Conservation (phyloP, 2,329 filamentous ascomycete genomes). For the Stagonosporopsis rhizophila region DNA sequence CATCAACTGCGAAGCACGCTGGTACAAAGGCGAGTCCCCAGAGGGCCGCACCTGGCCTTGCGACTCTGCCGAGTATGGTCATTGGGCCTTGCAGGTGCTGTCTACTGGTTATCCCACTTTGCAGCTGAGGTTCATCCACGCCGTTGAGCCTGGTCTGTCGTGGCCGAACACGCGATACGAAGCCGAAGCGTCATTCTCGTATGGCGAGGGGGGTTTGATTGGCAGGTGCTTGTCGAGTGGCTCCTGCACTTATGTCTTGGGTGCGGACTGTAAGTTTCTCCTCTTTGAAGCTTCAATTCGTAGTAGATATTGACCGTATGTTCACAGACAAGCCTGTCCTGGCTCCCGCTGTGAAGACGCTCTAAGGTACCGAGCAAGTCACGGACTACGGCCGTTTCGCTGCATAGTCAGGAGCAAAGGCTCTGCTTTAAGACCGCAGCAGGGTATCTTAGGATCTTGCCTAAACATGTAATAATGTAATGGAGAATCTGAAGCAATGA, state of each 20-base stretch:
- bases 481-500: no score
- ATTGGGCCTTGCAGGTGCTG: slow-evolving; percentile 34
- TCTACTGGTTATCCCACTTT: slow-evolving; percentile 26
- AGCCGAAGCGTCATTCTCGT: slow-evolving; percentile 25
- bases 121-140: slow-evolving; percentile 31
- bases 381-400: neutral
- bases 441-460: neutral
- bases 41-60: slow-evolving; percentile 37
- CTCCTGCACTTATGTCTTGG: neutral
- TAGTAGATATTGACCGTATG: neutral
- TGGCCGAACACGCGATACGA: slow-evolving; percentile 20
- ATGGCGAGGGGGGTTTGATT: slow-evolving; percentile 15
- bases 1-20: slow-evolving; percentile 36
- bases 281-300: no score
- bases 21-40: slow-evolving; percentile 30
- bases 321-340: neutral
- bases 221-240: slow-evolving; percentile 17
- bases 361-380: neutral
- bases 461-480: neutral
- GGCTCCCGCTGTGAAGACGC: neutral
- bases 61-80: slow-evolving; percentile 26
- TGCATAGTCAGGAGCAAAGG: neutral
- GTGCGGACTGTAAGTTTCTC: neutral
- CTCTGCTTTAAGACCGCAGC: neutral
- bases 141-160: slow-evolving; percentile 18